These are phyloP conservation scores for Debaryomyces coudertii DNA, from an alignment of 1,139 yeast species.

Conservation along the genomic window DNA sequence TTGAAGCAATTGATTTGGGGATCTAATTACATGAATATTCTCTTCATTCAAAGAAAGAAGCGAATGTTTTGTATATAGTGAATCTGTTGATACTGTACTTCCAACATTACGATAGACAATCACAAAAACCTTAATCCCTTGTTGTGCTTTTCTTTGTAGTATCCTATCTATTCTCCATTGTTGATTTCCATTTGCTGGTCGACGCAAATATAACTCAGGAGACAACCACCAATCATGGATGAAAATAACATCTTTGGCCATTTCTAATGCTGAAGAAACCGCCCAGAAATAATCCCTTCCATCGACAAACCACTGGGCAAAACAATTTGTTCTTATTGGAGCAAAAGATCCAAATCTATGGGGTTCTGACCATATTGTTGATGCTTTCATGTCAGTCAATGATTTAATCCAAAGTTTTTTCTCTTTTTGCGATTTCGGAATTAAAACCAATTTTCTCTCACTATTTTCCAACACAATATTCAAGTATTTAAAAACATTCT, in stretches of 20 bases:
- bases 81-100: constrained; percentile 89
- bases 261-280: constrained; percentile 83
- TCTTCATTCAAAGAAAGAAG: constrained; percentile 77
- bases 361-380: constrained; percentile 69
- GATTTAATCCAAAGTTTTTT: constrained; percentile 79
- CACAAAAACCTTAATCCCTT: constrained; percentile 92
- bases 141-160: constrained; percentile 85
- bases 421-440: constrained; percentile 73
- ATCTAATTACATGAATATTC: constrained; percentile 86
- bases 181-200: constrained; percentile 96
- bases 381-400: constrained; percentile 66
- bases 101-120: constrained; percentile 97
- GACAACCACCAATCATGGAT: constrained; percentile 99
- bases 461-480: constrained; percentile 74
- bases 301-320: constrained; percentile 97
- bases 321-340: constrained; percentile 81
- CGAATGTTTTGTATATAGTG: constrained; percentile 92
- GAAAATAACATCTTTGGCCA: constrained; percentile 93
- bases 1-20: constrained; percentile 93
- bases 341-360: constrained; percentile 91
- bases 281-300: constrained; percentile 98
- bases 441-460: constrained; percentile 75
- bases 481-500: constrained; percentile 44
- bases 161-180: constrained; percentile 91
- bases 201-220: constrained; percentile 87